Evolutionary conservation across 2,329 filamentous ascomycete species (phyloP).

Genomic region (Fonsecaea monophora): DNA sequence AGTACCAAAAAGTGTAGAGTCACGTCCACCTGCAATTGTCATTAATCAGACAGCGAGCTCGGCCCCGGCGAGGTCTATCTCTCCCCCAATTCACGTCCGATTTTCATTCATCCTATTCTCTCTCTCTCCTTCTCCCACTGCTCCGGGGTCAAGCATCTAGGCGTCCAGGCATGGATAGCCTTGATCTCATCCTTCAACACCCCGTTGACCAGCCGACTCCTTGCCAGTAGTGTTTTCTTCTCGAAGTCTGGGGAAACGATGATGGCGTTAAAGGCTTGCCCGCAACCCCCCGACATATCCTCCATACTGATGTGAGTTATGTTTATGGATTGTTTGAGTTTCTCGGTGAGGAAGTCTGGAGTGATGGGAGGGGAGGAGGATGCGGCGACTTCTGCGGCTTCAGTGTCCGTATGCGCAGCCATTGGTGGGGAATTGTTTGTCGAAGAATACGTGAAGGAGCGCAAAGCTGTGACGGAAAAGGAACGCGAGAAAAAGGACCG

Average conservation of each 20-base stretch:
- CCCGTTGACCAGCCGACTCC: slow-evolving; percentile 84
- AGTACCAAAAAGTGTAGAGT: background rate
- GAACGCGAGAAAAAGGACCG: background rate
- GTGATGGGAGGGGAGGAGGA: slow-evolving; percentile 67
- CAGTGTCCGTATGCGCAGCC: slow-evolving; percentile 43
- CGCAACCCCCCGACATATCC: slow-evolving; percentile 84
- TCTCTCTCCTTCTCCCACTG: slow-evolving; percentile 78
- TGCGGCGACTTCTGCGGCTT: slow-evolving; percentile 48
- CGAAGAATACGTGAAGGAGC: background rate
- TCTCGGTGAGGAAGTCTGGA: slow-evolving; percentile 71
- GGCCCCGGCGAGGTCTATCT: background rate
- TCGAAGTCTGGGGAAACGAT: slow-evolving; percentile 74
- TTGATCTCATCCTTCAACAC: slow-evolving; percentile 87
- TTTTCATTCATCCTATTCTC: slow-evolving; percentile 35
- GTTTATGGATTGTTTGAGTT: slow-evolving; percentile 72
- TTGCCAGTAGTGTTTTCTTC: slow-evolving; percentile 77
- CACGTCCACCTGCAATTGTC: background rate
- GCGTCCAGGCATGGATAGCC: slow-evolving; percentile 91
- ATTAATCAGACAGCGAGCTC: background rate
- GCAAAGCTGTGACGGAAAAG: background rate
- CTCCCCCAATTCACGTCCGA: background rate
- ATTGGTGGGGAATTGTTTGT: slow-evolving; percentile 37
- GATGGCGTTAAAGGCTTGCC: slow-evolving; percentile 72
- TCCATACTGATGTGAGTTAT: slow-evolving; percentile 85
- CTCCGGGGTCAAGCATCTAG: slow-evolving; percentile 89